Conservation (phyloP, 495 filamentous ascomycete genomes). For the Aspergillus conjunctus region DNA sequence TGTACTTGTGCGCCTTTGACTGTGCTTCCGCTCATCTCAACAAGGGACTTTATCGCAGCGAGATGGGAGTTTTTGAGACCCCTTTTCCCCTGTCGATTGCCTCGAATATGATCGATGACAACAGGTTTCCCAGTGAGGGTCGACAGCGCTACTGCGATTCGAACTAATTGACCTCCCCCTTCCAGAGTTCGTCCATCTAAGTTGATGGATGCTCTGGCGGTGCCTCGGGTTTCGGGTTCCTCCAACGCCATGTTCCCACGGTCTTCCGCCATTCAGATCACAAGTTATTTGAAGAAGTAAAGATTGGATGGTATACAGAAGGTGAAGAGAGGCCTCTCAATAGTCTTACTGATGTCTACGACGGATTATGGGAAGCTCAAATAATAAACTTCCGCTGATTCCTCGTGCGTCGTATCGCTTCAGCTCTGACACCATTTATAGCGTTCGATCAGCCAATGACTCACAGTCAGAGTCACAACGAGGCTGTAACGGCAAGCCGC, state of each 20-base stretch:
- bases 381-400: too few species aligned
- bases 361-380: too few species aligned
- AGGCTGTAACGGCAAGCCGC: not conserved
- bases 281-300: not conserved
- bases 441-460: not conserved
- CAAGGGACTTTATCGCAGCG: constrained; percentile 66
- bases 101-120: constrained; percentile 68
- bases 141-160: constrained; percentile 69
- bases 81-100: constrained; percentile 57
- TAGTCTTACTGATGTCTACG: not conserved
- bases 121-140: constrained; percentile 67
- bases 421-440: not conserved
- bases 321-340: not conserved
- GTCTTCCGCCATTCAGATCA: not conserved
- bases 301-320: not conserved
- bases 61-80: constrained; percentile 80
- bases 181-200: constrained; percentile 76
- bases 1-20: constrained; percentile 58
- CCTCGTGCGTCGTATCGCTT: not conserved
- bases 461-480: constrained; percentile 1
- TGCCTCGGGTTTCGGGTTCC: not conserved
- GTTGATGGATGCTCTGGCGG: constrained; percentile 29
- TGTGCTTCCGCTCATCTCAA: constrained; percentile 59
- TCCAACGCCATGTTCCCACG: constrained; percentile 7
- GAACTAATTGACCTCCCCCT: constrained; percentile 81